Conservation (phyloP, 2,329 filamentous ascomycete species). For the Penicillium paneum region DNA sequence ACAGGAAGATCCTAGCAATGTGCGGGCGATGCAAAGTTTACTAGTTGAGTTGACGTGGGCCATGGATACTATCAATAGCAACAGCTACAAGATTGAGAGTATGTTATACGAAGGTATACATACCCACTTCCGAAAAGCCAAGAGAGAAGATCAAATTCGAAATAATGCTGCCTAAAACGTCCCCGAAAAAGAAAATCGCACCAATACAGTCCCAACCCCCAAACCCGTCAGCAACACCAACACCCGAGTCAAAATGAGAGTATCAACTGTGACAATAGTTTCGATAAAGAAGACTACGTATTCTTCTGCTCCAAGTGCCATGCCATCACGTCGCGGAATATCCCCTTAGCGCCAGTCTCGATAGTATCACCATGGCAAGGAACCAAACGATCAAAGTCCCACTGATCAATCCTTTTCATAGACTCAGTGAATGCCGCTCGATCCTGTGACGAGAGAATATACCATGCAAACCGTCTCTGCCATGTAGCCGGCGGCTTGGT, state of each 20-base stretch:
- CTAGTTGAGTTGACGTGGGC: not conserved
- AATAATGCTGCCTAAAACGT: constrained; percentile 5
- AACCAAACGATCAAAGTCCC: constrained; percentile 83
- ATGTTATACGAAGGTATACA: not conserved
- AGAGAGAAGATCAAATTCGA: not conserved
- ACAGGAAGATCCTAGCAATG: not conserved
- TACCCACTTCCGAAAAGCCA: not conserved
- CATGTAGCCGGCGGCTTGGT: constrained; percentile 62
- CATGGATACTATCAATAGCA: constrained; percentile 2
- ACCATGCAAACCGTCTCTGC: constrained; percentile 82
- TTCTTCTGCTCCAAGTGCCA: constrained; percentile 66
- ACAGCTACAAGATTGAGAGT: not conserved
- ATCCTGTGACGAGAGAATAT: constrained; percentile 61
- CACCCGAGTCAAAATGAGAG: not conserved
- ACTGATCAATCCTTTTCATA: constrained; percentile 64
- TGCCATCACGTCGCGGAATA: constrained; percentile 73
- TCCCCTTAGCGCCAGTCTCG: constrained; percentile 67
- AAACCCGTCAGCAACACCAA: too few species aligned
- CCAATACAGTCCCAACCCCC: too few species aligned
- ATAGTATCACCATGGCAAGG: constrained; percentile 93
- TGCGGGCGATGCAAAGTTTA: not conserved
- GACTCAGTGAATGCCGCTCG: constrained; percentile 67
- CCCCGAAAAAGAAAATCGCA: not conserved
- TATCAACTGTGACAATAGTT: not conserved
- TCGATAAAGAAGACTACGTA: constrained; percentile 3